Conservation (phyloP, 768 basidiomycete genomes). For the Russula earlei region DNA sequence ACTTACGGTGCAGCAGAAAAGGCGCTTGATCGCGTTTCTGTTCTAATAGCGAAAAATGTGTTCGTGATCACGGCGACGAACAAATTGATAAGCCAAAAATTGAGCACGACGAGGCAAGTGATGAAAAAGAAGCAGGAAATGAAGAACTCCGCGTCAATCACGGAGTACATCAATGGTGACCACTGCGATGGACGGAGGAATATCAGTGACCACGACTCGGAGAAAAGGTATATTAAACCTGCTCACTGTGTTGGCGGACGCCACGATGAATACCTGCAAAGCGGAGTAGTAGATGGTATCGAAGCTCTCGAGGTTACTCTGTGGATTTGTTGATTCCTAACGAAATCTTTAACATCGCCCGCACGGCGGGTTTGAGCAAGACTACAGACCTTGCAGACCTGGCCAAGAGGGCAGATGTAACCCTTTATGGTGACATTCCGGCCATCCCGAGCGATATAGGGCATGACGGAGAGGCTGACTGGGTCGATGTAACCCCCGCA, state of each 20-base stretch:
- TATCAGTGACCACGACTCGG: constrained; percentile 3
- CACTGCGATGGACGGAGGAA: constrained; percentile 37
- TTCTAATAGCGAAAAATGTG: constrained; percentile 80
- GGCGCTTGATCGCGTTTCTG: constrained; percentile 81
- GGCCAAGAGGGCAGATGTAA: constrained; percentile 82
- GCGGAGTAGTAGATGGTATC: constrained; percentile 79
- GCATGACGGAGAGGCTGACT: constrained; percentile 34
- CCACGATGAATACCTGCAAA: constrained; percentile 78
- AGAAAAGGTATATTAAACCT: not conserved
- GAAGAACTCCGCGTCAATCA: constrained; percentile 87
- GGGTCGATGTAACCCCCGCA: constrained; percentile 82
- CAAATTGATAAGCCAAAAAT: constrained; percentile 90
- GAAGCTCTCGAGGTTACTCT: constrained; percentile 62
- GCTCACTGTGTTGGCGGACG: constrained; percentile 67
- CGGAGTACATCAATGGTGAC: constrained; percentile 75
- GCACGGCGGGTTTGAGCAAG: not conserved
- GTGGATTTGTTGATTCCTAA: constrained; percentile 56
- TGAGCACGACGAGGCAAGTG: constrained; percentile 71
- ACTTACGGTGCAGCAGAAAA: constrained; percentile 76
- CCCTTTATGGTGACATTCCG: constrained; percentile 49
- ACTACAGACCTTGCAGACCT: constrained; percentile 58
- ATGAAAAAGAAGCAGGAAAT: constrained; percentile 86
- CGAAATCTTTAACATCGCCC: not conserved
- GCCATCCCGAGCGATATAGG: constrained; percentile 36
- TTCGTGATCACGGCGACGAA: constrained; percentile 95